phyloP scores from a whole-genome alignment of 257 asterid species.

The Nicotiana obtusifolia region DNA sequence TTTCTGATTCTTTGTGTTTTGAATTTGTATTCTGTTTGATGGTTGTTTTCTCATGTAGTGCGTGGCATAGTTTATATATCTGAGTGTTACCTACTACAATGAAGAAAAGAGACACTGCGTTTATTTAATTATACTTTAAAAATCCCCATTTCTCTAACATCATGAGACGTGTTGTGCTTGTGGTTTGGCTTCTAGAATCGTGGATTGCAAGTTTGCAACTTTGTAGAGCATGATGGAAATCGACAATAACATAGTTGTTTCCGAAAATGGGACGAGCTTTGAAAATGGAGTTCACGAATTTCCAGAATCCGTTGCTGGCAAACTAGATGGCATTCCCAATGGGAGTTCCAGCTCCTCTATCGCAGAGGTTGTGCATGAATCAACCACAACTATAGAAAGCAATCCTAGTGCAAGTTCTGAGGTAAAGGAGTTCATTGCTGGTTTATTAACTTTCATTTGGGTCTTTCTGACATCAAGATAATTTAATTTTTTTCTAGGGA shows the following conservation, averaged over 20 bases:
- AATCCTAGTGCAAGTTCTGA: slow-evolving; percentile 17
- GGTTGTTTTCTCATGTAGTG: slow-evolving; percentile 2
- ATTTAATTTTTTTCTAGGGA: slow-evolving; percentile 16
- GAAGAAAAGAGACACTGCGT: not conserved
- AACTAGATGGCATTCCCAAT: slow-evolving; percentile 19
- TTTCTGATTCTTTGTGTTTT: not conserved
- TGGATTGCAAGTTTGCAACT: not conserved
- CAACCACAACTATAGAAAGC: slow-evolving; percentile 10
- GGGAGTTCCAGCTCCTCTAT: slow-evolving; percentile 4
- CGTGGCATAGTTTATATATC: not conserved
- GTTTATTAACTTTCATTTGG: not conserved
- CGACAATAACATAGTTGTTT: slow-evolving; percentile 11
- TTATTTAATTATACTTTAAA: not conserved
- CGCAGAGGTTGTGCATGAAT: slow-evolving; percentile 9
- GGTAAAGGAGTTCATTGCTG: slow-evolving; percentile 10
- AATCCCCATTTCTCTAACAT: not conserved
- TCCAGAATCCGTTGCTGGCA: slow-evolving; percentile 14
- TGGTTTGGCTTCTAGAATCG: slow-evolving; percentile 3
- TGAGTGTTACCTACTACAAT: not conserved
- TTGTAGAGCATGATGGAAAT: slow-evolving; percentile 24
- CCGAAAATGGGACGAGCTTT: slow-evolving; percentile 22
- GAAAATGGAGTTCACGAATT: slow-evolving; percentile 30
- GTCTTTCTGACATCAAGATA: not conserved
- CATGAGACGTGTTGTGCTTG: not conserved
- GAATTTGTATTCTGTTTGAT: not conserved